A percentile compares a stretch with the other conserved stretches of the same genome.
Evolutionary conservation across 2,329 filamentous ascomycete genomes (phyloP).

Genomic region (Ophiostoma sp.): DNA sequence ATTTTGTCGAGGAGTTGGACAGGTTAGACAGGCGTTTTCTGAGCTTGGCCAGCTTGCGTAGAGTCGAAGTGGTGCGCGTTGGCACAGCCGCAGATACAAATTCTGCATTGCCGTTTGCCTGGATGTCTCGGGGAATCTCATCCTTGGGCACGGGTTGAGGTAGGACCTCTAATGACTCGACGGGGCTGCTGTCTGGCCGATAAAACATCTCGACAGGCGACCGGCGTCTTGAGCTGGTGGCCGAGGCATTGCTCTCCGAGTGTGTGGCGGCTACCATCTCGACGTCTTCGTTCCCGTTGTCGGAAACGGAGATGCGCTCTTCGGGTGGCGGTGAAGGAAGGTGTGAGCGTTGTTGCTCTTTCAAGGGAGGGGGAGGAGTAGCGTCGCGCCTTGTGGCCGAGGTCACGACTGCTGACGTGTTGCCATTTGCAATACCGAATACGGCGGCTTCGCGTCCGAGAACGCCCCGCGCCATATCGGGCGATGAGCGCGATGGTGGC

Average conservation of each 20-base stretch:
- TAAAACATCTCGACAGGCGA: constrained; percentile 37
- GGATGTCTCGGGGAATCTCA: background rate
- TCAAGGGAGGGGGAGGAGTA: constrained; percentile 1
- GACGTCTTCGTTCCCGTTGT: background rate
- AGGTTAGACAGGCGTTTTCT: constrained; percentile 42
- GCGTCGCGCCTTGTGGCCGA: constrained; percentile 46
- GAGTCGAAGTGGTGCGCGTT: constrained; percentile 20
- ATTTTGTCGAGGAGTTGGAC: constrained; percentile 16
- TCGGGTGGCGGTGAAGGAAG: constrained; percentile 16
- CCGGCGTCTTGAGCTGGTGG: constrained; percentile 16
- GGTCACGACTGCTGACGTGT: constrained; percentile 50
- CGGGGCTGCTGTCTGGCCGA: constrained; percentile 45
- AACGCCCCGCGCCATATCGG: constrained; percentile 55
- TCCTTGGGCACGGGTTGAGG: background rate
- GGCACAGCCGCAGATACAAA: constrained; percentile 14
- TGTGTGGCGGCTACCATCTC: background rate
- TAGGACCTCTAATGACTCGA: constrained; percentile 1
- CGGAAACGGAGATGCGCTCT: background rate
- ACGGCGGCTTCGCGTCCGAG: constrained; percentile 53
- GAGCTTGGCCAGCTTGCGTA: constrained; percentile 20
- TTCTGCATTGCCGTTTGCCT: constrained; percentile 3
- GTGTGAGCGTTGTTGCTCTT: background rate
- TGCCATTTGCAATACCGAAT: constrained; percentile 44
- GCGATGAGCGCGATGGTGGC: background rate
- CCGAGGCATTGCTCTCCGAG: background rate